Evolutionary conservation across 2,329 filamentous ascomycete species (phyloP).

Genomic region (Rhynchosporium graminicola): DNA sequence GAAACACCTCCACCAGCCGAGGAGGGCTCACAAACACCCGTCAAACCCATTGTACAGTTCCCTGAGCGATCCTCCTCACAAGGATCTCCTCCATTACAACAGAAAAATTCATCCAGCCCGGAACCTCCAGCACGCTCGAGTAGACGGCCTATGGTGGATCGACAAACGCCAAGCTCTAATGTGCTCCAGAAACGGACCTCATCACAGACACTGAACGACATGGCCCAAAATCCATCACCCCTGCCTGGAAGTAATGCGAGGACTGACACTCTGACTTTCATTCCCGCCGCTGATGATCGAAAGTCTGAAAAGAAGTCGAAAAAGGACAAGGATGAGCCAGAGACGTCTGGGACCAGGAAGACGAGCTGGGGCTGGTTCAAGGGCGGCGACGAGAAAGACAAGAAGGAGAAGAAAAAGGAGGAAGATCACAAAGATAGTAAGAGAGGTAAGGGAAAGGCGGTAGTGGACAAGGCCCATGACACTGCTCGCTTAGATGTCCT

Average conservation of each 20-base stretch:
- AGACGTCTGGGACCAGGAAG: conserved; percentile 64
- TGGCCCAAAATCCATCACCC: conserved; percentile 65
- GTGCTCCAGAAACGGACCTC: conserved; percentile 29
- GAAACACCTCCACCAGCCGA: conserved; percentile 58
- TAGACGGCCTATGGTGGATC: conserved; percentile 44
- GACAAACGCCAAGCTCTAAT: conserved; percentile 36
- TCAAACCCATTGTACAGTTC: conserved; percentile 41
- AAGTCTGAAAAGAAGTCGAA: conserved; percentile 74
- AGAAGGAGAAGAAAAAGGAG: conserved; percentile 65
- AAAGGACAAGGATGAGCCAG: conserved; percentile 66
- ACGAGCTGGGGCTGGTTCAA: conserved; percentile 86
- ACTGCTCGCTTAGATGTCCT: conserved; percentile 82
- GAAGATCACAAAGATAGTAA: conserved; percentile 60
- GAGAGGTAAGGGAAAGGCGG: conserved; percentile 63
- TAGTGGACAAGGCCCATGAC: conserved; percentile 65
- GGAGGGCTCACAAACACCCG: conserved; percentile 23
- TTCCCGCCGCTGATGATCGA: conserved; percentile 78
- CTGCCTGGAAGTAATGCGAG: conserved; percentile 69
- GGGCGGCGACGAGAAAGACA: conserved; percentile 72
- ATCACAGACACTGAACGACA: conserved; percentile 52
- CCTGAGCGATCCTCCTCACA: conserved; percentile 60
- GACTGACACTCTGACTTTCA: conserved; percentile 78
- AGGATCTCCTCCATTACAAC: conserved; percentile 30
- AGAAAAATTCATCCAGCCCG: conserved; percentile 40
- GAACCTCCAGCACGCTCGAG: conserved; percentile 52